Conservation (phyloP, 2,329 filamentous ascomycete species). For the Aspergillus calidoustus region DNA sequence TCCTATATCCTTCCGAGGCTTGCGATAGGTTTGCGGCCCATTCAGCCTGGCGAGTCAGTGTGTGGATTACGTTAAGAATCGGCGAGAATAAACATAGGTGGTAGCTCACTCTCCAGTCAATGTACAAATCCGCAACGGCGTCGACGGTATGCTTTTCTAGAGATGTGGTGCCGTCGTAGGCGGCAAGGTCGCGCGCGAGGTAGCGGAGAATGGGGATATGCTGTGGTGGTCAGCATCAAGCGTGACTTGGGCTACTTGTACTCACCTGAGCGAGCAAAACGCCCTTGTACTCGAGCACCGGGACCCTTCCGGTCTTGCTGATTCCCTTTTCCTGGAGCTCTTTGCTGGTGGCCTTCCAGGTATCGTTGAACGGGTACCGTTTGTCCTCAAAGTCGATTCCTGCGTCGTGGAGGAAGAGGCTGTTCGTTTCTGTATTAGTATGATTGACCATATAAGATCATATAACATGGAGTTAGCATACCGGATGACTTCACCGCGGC, state of each 20-base stretch:
- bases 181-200: too few species aligned
- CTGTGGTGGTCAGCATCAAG: too few species aligned
- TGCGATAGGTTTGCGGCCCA: slow-evolving; percentile 37
- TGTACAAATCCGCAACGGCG: slow-evolving; percentile 44
- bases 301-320: slow-evolving; percentile 38
- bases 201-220: too few species aligned
- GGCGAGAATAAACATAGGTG: background rate
- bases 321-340: slow-evolving; percentile 33
- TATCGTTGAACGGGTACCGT: slow-evolving; percentile 34
- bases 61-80: background rate
- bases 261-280: slow-evolving; percentile 27
- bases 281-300: slow-evolving; percentile 43
- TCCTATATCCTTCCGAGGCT: slow-evolving; percentile 39
- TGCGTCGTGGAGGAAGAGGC: slow-evolving; percentile 35
- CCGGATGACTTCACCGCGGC: slow-evolving; percentile 36
- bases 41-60: slow-evolving; percentile 16
- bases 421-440: slow-evolving; percentile 4
- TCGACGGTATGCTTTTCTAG: slow-evolving; percentile 46
- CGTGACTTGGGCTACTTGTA: background rate
- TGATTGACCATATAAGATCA: too few species aligned
- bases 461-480: slow-evolving; percentile 13
- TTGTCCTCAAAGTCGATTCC: slow-evolving; percentile 34
- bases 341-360: slow-evolving; percentile 32
- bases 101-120: slow-evolving; percentile 45
- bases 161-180: slow-evolving; percentile 39